Conservation (phyloP, 2,329 filamentous ascomycete species). For the Fusarium udum region DNA sequence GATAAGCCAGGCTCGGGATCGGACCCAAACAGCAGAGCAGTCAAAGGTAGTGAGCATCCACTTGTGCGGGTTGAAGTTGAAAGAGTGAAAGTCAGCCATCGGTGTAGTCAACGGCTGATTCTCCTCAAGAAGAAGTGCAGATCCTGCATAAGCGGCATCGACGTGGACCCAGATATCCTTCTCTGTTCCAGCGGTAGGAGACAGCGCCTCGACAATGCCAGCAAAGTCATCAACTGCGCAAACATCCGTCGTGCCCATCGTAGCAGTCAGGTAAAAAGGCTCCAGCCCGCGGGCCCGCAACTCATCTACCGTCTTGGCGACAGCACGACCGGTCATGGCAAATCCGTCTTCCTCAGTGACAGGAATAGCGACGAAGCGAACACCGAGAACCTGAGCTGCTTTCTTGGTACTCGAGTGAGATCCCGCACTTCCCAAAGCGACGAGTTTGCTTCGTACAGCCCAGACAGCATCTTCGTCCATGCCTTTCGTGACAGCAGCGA, state of each 20-base stretch:
- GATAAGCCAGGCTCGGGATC: conserved; percentile 77
- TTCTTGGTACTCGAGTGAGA: conserved; percentile 89
- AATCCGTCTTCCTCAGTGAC: conserved; percentile 71
- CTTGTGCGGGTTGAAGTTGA: conserved; percentile 97
- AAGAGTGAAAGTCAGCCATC: conserved; percentile 75
- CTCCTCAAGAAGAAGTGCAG: conserved; percentile 83
- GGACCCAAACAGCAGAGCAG: conserved; percentile 81
- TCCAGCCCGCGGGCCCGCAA: conserved; percentile 75
- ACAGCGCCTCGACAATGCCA: conserved; percentile 66
- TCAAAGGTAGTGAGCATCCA: conserved; percentile 98
- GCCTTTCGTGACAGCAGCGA: conserved; percentile 67
- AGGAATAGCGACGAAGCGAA: conserved; percentile 76
- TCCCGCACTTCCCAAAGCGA: conserved; percentile 82
- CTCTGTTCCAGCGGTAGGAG: conserved; percentile 38
- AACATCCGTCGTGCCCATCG: conserved; percentile 86
- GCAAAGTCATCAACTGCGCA: conserved; percentile 87
- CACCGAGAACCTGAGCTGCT: conserved; percentile 84
- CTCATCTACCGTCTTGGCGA: conserved; percentile 57
- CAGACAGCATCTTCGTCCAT: conserved; percentile 78
- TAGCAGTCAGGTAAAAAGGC: conserved; percentile 89
- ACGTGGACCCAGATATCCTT: conserved; percentile 87
- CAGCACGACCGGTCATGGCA: conserved; percentile 74
- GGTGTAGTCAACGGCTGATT: conserved; percentile 73
- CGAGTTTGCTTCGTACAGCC: conserved; percentile 64
- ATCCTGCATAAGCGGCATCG: conserved; percentile 91